A percentile compares a stretch with the other conserved stretches of the same genome.
Evolutionary conservation across 2,329 filamentous ascomycete genomes (phyloP).

Genomic region (Pezicula carpinea): DNA sequence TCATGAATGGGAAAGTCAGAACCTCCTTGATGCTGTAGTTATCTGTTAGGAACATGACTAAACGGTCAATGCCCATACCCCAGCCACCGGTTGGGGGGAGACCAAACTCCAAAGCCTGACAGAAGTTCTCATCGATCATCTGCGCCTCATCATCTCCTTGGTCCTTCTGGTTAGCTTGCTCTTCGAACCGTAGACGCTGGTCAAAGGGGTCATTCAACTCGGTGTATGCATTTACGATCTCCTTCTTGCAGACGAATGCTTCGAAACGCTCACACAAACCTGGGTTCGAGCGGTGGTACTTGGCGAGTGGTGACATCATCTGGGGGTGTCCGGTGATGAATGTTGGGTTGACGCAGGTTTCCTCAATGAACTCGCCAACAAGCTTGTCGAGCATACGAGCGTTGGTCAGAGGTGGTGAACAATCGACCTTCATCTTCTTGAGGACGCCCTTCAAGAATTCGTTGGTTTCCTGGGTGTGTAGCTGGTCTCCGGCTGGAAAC

Average conservation of each 20-base stretch:
- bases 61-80: constrained; percentile 91
- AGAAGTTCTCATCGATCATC: constrained; percentile 93
- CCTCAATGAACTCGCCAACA: constrained; percentile 90
- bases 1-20: constrained; percentile 96
- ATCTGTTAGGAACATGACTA: constrained; percentile 94
- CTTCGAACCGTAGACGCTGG: constrained; percentile 85
- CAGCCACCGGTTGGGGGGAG: constrained; percentile 92
- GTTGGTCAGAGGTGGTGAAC: constrained; percentile 85
- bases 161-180: constrained; percentile 93
- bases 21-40: constrained; percentile 97
- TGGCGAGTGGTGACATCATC: constrained; percentile 94
- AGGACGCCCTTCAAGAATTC: constrained; percentile 80
- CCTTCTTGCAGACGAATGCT: constrained; percentile 95
- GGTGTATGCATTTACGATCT: constrained; percentile 92
- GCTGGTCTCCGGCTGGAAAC: constrained; percentile 83
- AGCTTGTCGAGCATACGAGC: constrained; percentile 95
- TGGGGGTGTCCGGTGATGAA: constrained; percentile 83
- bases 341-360: constrained; percentile 87
- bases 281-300: constrained; percentile 77
- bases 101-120: constrained; percentile 82
- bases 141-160: constrained; percentile 98
- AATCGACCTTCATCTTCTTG: constrained; percentile 87
- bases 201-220: constrained; percentile 98
- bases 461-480: constrained; percentile 84
- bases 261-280: constrained; percentile 97